Base-by-base conservation (phyloP, 805 yeast genomes). In the Saccharomycopsis oosterbeekiorum region DNA sequence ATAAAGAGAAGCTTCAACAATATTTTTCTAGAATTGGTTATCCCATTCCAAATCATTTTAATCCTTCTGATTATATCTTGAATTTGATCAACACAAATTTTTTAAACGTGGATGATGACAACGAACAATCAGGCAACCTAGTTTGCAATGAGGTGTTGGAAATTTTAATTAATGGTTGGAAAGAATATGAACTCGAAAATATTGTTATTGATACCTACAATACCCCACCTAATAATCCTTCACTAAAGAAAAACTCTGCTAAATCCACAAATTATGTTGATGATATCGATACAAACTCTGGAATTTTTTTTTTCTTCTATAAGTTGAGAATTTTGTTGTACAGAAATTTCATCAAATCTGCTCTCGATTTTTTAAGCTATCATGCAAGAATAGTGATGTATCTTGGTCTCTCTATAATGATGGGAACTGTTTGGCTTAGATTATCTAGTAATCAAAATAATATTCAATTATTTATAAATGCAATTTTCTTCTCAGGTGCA, bases 1-100 rank as follows among this genome's bases (percentile, higher is more conserved):
- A 70, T 6, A 78, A 84, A 5, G 59, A 61, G 0, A 71, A 70
- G 3, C 71, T 88, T 70, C 70, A 76, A 6, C 63, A 67, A 0
- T 81, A 87, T 70, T 82, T 89, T 60, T 64, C 67, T 0, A 59
- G 67, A 0, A 63, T 80, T 50, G 89, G 89, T 0, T 81, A 75
- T 66, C 75, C 78, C 0, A 81, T 88, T 62, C 91, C 94, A 0
- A 71, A 70, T 8, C 71, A 80, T 42, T 80, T 84, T 9, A 89
- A 88, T 69, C 79, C 86, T 37, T 94, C 96, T 1, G 96, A 90
- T 70, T 84, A 74, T 67, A 78, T 86, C 29, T 75, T 89, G 64
- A 96, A 90, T 71, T 69, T 86, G 58, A 80, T 89, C 10, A 42
- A 42, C 21, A 42, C 50, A 17, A 42, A 42, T 42, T 42, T 42